Percentiles rank a stretch among this genome's conserved stretches.
phyloP scores from a whole-genome alignment of 768 basidiomycete genomes.

The Tylopilus sp. region DNA sequence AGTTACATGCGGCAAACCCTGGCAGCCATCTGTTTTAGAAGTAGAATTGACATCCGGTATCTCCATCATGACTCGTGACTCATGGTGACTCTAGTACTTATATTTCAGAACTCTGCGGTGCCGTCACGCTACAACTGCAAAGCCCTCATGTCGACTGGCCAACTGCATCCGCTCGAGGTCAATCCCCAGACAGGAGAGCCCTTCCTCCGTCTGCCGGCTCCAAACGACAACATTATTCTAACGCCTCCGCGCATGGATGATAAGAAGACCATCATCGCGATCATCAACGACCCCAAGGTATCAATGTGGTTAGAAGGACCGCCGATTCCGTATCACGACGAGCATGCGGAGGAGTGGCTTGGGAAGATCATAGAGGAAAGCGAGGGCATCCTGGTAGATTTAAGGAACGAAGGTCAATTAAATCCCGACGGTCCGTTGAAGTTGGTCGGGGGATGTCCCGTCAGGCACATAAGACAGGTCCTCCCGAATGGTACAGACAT shows the following conservation, averaged over 20 bases:
- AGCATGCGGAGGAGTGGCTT: constrained; percentile 41
- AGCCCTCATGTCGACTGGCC: constrained; percentile 18
- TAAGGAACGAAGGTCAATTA: constrained; percentile 14
- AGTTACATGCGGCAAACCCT: not conserved
- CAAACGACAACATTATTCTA: constrained; percentile 52
- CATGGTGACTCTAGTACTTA: not conserved
- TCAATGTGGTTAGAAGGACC: constrained; percentile 44
- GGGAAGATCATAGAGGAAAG: constrained; percentile 16
- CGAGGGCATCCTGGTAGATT: constrained; percentile 19
- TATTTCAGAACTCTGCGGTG: too few relatives aligned
- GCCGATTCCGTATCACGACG: constrained; percentile 50
- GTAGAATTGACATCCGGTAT: not conserved
- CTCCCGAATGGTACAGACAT: constrained; percentile 51
- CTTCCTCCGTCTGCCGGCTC: constrained; percentile 51
- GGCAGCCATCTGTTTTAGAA: not conserved
- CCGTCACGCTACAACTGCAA: too few relatives aligned
- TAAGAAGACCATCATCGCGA: constrained; percentile 31
- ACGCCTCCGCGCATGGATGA: constrained; percentile 55
- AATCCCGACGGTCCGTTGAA: constrained; percentile 24
- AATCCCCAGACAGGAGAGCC: constrained; percentile 46
- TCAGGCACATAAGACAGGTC: constrained; percentile 51
- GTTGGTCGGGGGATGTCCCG: constrained; percentile 44
- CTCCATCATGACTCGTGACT: constrained; percentile 6
- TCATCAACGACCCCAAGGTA: constrained; percentile 50
- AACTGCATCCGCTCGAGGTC: constrained; percentile 39